Percentiles rank a stretch among this genome's conserved stretches.
phyloP scores from a whole-genome alignment of 805 yeast genomes.

The Schwanniomyces polymorphus region DNA sequence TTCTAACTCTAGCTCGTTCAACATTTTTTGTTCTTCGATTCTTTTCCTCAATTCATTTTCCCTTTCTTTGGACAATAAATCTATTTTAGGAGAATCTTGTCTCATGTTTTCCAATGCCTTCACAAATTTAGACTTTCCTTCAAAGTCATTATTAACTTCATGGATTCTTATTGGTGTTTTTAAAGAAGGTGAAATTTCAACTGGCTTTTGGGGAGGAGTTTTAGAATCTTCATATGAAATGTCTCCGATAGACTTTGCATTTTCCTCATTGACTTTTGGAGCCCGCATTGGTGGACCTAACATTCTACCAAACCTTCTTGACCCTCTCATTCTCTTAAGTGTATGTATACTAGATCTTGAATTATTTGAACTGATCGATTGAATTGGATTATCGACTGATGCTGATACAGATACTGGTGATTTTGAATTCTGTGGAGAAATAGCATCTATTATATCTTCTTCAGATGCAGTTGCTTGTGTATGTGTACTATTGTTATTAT shows the following conservation, averaged over 20 bases:
- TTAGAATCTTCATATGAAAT: neutral
- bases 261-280: conserved; percentile 16
- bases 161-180: conserved; percentile 1
- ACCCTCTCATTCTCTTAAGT: conserved; percentile 29
- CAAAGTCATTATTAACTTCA: neutral
- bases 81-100: conserved; percentile 6
- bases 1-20: conserved; percentile 14
- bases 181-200: conserved; percentile 1
- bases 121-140: conserved; percentile 15
- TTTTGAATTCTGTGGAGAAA: conserved; percentile 11
- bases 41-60: conserved; percentile 22
- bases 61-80: conserved; percentile 15
- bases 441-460: conserved; percentile 9
- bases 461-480: conserved; percentile 13
- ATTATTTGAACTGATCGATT: conserved; percentile 3
- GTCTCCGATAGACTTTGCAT: neutral
- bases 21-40: conserved; percentile 23
- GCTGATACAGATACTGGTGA: conserved; percentile 14
- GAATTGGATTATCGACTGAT: conserved; percentile 6
- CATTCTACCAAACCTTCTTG: conserved; percentile 35
- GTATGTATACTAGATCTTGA: conserved; percentile 11
- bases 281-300: conserved; percentile 56
- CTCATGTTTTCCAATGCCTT: conserved; percentile 13
- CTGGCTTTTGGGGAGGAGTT: conserved; percentile 6
- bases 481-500: conserved; percentile 7